A percentile compares a stretch with the other conserved stretches of the same genome.
Conservation (phyloP, 139 green algal species). For the Chlamydomonas asymmetrica region DNA sequence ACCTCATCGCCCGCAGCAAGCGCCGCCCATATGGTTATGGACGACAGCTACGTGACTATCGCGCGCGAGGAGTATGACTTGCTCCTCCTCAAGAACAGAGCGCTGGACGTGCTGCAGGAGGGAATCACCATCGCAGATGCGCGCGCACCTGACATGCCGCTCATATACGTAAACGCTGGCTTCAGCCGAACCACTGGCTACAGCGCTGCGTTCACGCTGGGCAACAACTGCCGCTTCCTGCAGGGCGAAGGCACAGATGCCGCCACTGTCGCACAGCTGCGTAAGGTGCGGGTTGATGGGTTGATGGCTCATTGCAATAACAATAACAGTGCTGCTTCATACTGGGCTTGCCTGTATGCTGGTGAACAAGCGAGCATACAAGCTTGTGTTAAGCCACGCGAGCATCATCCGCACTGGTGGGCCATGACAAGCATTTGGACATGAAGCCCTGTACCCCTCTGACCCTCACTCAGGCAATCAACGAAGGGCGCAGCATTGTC, state of each 20-base stretch:
- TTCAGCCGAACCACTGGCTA: conserved; percentile 90
- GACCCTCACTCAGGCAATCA: background rate
- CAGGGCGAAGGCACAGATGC: conserved; percentile 50
- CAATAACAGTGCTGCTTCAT: too few species aligned
- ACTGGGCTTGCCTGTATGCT: too few species aligned
- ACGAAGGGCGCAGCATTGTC: background rate
- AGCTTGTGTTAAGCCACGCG: background rate
- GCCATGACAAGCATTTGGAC: conserved; percentile 1
- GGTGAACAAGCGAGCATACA: background rate
- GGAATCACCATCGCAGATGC: conserved; percentile 80
- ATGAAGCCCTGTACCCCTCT: conserved; percentile 1
- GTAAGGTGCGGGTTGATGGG: too few species aligned
- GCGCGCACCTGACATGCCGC: conserved; percentile 74
- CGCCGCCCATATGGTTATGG: too few species aligned
- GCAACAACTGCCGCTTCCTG: conserved; percentile 76
- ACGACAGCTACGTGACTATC: conserved; percentile 40
- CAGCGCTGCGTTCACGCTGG: conserved; percentile 85
- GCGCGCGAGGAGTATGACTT: conserved; percentile 62
- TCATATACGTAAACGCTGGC: conserved; percentile 82
- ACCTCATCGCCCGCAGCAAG: too few species aligned
- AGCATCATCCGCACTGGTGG: conserved; percentile 3
- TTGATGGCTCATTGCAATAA: too few species aligned
- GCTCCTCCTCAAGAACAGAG: conserved; percentile 71
- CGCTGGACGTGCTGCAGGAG: conserved; percentile 68
- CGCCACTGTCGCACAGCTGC: conserved; percentile 26